Percentiles rank a stretch among this genome's conserved stretches.
These are phyloP conservation scores for Talaromyces wortmannii DNA, from an alignment of 495 filamentous ascomycete species.

Conservation along the genomic window DNA sequence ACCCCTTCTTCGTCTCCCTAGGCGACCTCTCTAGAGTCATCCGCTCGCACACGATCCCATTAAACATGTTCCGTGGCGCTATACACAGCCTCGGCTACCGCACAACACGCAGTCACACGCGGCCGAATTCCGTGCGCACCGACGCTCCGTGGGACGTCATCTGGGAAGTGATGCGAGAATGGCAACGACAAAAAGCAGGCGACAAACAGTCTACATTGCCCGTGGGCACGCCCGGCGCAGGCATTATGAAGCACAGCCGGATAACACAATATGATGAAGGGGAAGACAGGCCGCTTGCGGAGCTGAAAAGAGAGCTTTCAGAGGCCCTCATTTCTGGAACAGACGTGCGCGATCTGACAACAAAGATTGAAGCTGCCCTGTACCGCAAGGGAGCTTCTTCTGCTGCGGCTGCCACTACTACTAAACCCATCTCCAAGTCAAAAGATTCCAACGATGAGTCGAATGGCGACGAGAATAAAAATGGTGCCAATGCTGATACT, in stretches of 20 bases:
- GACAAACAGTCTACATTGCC: slow-evolving; percentile 64
- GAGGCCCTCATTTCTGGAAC: slow-evolving; percentile 23
- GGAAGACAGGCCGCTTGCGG: slow-evolving; percentile 16
- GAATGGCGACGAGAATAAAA: neutral
- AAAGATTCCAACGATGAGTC: neutral
- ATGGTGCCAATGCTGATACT: neutral
- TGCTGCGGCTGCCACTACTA: neutral
- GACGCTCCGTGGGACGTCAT: slow-evolving; percentile 82
- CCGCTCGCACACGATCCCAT: slow-evolving; percentile 67
- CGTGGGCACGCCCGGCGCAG: slow-evolving; percentile 59
- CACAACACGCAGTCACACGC: slow-evolving; percentile 76
- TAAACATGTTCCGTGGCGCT: slow-evolving; percentile 70
- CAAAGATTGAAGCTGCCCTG: slow-evolving; percentile 39
- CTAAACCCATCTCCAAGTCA: neutral
- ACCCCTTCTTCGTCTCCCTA: slow-evolving; percentile 86
- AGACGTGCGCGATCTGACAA: slow-evolving; percentile 30
- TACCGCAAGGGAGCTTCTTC: slow-evolving; percentile 25
- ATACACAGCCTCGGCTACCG: slow-evolving; percentile 72
- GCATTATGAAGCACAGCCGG: slow-evolving; percentile 47
- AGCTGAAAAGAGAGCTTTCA: slow-evolving; percentile 29
- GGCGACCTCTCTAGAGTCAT: slow-evolving; percentile 62
- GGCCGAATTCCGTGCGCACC: slow-evolving; percentile 82
- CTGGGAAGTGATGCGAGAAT: slow-evolving; percentile 93
- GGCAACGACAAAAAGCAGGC: slow-evolving; percentile 69
- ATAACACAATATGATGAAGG: slow-evolving; percentile 4